Conservation (phyloP, 352 stramenopile genomes). For the Globisporangium polare region DNA sequence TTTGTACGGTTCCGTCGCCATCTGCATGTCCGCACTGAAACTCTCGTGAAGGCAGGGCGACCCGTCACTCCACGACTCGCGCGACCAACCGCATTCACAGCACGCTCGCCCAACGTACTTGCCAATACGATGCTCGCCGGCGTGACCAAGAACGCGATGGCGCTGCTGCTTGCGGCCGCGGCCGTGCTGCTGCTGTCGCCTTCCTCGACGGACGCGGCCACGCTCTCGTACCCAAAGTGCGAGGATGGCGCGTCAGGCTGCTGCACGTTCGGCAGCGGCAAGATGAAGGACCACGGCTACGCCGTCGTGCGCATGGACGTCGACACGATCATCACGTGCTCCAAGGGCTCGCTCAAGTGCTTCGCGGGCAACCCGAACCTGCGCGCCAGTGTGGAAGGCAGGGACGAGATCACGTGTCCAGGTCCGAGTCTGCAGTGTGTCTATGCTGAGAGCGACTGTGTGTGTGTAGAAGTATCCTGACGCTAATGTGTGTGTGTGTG, state of each 20-base stretch:
- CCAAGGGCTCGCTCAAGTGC: slow-evolving; percentile 45
- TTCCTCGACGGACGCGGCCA: slow-evolving; percentile 12
- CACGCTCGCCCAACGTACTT: background rate
- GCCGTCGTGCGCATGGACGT: slow-evolving; percentile 40
- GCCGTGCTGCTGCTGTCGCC: slow-evolving; percentile 14
- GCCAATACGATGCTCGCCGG: slow-evolving; percentile 20
- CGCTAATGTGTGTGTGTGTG: background rate
- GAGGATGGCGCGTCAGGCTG: slow-evolving; percentile 33
- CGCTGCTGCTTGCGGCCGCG: slow-evolving; percentile 23
- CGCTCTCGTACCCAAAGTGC: slow-evolving; percentile 57
- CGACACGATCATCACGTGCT: slow-evolving; percentile 65
- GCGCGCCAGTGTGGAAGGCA: slow-evolving; percentile 31
- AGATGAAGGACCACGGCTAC: slow-evolving; percentile 62
- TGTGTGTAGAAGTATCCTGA: background rate
- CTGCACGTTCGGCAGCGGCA: slow-evolving; percentile 46
- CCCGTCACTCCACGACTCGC: slow-evolving; percentile 1
- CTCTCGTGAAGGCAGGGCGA: background rate
- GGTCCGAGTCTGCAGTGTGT: slow-evolving; percentile 24
- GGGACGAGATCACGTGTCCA: slow-evolving; percentile 41
- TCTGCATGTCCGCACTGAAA: background rate
- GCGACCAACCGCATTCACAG: background rate
- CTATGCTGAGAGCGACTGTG: background rate
- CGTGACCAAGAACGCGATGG: slow-evolving; percentile 19
- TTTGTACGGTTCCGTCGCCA: background rate
- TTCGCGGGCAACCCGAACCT: slow-evolving; percentile 55